phyloP scores from a whole-genome alignment of 2,329 filamentous ascomycete species.

The Huntiella decipiens region DNA sequence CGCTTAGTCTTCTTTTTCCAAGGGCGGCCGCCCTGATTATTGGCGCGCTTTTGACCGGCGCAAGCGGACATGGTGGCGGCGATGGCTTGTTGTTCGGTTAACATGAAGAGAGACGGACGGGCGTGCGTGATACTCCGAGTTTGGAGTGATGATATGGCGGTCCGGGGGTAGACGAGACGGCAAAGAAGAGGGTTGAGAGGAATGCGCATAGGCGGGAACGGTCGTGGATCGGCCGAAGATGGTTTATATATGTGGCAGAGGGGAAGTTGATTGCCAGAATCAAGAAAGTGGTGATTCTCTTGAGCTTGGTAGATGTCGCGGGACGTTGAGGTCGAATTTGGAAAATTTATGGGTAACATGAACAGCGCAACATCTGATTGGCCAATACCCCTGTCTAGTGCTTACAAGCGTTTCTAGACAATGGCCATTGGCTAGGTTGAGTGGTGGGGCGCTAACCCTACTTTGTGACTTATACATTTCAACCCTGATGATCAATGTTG shows the following conservation, averaged over 20 bases:
- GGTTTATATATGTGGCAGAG: too few relatives aligned
- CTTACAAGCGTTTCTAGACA: too few relatives aligned
- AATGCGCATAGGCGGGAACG: slow-evolving; percentile 2
- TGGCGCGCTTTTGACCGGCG: slow-evolving; percentile 9
- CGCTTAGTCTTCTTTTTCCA: slow-evolving; percentile 30
- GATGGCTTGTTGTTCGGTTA: background rate
- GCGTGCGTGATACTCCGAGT: too few relatives aligned
- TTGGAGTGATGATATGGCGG: too few relatives aligned
- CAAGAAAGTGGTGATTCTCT: too few relatives aligned
- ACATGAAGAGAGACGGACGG: too few relatives aligned
- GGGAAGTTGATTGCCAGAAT: too few relatives aligned
- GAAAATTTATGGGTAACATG: slow-evolving; percentile 4
- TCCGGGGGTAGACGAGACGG: background rate
- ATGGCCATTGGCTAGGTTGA: slow-evolving; percentile 2
- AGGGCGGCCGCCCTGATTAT: slow-evolving; percentile 9
- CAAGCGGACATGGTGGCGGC: background rate
- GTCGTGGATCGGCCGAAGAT: too few relatives aligned
- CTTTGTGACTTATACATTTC: too few relatives aligned
- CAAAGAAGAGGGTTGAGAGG: background rate
- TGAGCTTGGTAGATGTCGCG: background rate
- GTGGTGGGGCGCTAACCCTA: too few relatives aligned
- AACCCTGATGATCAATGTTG: too few relatives aligned
- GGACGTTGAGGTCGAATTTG: background rate
- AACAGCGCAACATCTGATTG: slow-evolving; percentile 6
- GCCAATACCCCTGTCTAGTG: background rate